Evolutionary conservation across 805 yeast species (phyloP), one percentile per base, ranked within the genome.

Genomic region (Clavispora vitiphila): DNA sequence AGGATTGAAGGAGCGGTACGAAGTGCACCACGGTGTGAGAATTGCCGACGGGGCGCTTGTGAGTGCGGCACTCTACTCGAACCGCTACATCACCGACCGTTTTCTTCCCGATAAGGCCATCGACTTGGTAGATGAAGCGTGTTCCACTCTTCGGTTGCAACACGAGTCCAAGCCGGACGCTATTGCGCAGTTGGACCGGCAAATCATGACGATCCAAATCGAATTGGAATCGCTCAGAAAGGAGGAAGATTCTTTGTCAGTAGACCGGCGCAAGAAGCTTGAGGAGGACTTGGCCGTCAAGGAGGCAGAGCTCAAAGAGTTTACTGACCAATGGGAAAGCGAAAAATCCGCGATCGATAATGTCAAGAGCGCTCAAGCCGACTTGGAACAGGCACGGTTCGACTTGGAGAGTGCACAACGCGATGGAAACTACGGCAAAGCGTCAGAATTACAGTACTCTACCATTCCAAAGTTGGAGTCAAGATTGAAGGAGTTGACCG

Each of bases 101-200:
- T 89, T 81, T 55, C 68, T 91, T 29, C 99, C 99, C 1, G 99
- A 91, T 58, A 91, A 91, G 68, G 98, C 98, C 16, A 91, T 91
- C 50, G 99, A 91, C 63, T 74, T 91, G 50, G 93, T 91, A 2
- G 99, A 91, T 65, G 99, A 91, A 60, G 97, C 98, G 0, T 90
- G 98, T 67, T 93, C 97, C 3, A 95, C 96, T 0, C 71, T 91
- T 44, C 73, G 99, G 50, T 70, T 91, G 44, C 99, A 91, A 63
- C 98, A 93, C 60, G 99, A 91, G 65, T 88, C 96, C 1, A 90
- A 89, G 60, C 99, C 99, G 0, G 99, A 91, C 57, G 87, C 90
- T 2, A 86, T 93, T 40, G 91, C 89, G 55, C 86, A 82, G 36
- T 71, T 91, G 44, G 98, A 91, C 60, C 78, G 98, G 47, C 74